phyloP scores from a whole-genome alignment of 805 yeast species.

The Teunomyces barrocoloradensis region DNA sequence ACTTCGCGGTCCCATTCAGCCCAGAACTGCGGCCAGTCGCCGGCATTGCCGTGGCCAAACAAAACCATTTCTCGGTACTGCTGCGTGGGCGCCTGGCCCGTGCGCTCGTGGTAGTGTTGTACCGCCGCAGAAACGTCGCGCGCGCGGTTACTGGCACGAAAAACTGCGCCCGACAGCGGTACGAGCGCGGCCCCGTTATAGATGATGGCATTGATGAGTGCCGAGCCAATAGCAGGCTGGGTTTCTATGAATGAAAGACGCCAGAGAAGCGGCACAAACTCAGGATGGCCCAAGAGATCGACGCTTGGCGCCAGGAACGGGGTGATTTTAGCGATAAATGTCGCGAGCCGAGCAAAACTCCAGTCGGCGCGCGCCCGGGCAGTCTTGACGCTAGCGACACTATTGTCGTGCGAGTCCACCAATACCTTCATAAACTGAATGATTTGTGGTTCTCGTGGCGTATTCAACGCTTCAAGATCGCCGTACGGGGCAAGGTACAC shows the following conservation, averaged over 20 bases:
- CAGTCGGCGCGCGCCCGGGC: conserved; percentile 14
- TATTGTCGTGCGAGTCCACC: conserved; percentile 29
- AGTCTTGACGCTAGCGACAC: too few relatives aligned
- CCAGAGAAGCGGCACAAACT: conserved; percentile 36
- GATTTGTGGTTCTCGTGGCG: conserved; percentile 26
- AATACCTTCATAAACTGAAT: conserved; percentile 30
- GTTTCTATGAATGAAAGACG: conserved; percentile 21
- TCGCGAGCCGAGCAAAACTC: conserved; percentile 23
- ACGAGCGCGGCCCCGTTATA: conserved; percentile 11
- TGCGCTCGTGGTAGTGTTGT: conserved; percentile 16
- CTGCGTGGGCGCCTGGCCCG: conserved; percentile 10
- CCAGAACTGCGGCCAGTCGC: conserved; percentile 41
- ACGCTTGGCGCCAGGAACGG: conserved; percentile 24
- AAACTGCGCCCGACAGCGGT: neutral
- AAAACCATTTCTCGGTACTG: conserved; percentile 34
- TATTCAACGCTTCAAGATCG: conserved; percentile 8
- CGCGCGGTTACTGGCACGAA: conserved; percentile 26
- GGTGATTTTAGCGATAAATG: conserved; percentile 25
- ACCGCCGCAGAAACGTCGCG: conserved; percentile 29
- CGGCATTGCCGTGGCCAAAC: conserved; percentile 37
- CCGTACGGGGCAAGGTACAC: conserved; percentile 28
- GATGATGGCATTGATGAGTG: conserved; percentile 23
- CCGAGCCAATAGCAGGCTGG: conserved; percentile 19
- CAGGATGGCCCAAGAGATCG: conserved; percentile 22
- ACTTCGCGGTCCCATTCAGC: conserved; percentile 30